Conservation (phyloP, 441 rosid species). For the Corymbia calophylla region DNA sequence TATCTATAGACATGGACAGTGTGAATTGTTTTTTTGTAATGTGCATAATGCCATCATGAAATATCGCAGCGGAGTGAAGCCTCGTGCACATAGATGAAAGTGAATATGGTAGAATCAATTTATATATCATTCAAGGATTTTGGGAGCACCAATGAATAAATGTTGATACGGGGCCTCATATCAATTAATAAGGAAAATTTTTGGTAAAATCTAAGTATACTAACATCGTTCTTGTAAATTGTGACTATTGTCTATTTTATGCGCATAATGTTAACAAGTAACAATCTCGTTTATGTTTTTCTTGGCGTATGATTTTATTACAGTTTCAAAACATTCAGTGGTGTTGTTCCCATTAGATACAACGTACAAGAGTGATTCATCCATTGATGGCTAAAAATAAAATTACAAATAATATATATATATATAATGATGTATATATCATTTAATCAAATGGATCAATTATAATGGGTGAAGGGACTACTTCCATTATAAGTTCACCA, state of each 20-base stretch:
- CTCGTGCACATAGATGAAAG: background rate
- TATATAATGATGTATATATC: background rate
- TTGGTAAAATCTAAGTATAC: background rate
- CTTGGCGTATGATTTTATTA: background rate
- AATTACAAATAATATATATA: background rate
- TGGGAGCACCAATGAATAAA: background rate
- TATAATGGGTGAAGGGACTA: background rate
- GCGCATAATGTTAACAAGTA: background rate
- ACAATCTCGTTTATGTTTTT: background rate
- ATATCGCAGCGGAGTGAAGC: background rate
- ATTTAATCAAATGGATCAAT: background rate
- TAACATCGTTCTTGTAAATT: background rate
- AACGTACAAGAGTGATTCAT: background rate
- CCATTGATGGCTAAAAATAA: background rate
- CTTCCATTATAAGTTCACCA: background rate
- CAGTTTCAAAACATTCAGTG: background rate
- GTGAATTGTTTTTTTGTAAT: background rate
- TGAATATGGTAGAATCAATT: background rate
- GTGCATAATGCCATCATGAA: background rate
- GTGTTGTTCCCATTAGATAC: background rate
- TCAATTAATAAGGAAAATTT: background rate
- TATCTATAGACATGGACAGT: background rate
- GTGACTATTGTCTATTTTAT: background rate
- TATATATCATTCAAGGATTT: background rate
- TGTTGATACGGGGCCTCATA: background rate